Base-by-base conservation (phyloP, 2,329 filamentous ascomycete genomes). In the Lachnellula arida region DNA sequence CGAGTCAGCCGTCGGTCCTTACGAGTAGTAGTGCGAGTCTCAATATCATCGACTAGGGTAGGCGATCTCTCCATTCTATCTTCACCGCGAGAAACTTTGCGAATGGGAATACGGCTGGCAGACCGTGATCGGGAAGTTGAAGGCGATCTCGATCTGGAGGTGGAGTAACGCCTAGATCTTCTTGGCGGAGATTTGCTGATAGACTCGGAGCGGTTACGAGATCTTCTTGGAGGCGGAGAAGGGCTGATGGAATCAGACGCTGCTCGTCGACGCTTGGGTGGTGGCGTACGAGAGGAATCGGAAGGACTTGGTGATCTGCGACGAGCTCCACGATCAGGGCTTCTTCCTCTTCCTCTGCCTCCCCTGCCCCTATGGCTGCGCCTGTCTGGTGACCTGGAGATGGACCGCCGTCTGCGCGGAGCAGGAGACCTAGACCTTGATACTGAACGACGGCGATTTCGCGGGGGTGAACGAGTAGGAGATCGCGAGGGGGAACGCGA, bases 1-100 rank as follows among this genome's bases (percentile, higher is more conserved):
- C 67, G 66, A 56, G 69, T 70, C 65, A 68, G 66, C 60, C 65
- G 65, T 56, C 62, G 65, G 64, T 57, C 62, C 44, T 68, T 67
- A 56, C 63, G 66, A 62, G 56, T 46, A 44, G 44, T 54, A 58
- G 49, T 49, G 32, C 56, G 57, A 35, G 43, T 57, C 40, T 61
- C 52, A 54, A 47, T 48, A 50, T 42, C 55, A 49, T 66, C 62
- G 42, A 60, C 62, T 55, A 65, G 63, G 37, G 61, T 64, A 53
- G 63, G 57, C 34, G 65, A 60, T 25, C 46, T 52, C 53, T 50
- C 37, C 39, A 54, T 49, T 47, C 56, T 62, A 17, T 58, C 61
- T 58, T 59, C 61, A 37, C 59, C 62, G 12, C 56, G 58, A 47
- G 57, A 53, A 35, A 46, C 2, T 25, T 52, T 60, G 49, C 65